These are phyloP conservation scores for Avena sativa DNA, from an alignment of 176 grass and related monocot species.

Conservation along the genomic window DNA sequence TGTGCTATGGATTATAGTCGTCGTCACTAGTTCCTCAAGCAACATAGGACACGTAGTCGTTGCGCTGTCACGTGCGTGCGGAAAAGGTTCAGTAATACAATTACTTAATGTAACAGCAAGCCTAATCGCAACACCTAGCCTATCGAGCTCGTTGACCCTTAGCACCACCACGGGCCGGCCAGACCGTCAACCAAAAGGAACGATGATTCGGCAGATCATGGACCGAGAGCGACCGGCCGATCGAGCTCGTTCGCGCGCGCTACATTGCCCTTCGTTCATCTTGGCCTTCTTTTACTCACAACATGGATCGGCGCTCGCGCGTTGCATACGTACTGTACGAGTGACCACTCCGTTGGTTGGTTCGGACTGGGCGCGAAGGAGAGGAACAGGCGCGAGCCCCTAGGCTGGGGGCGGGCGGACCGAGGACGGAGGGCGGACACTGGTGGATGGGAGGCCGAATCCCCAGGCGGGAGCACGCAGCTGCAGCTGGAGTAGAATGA, in stretches of 20 bases:
- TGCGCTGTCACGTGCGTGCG: not conserved
- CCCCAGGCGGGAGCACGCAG: conserved; percentile 14
- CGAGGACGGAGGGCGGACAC: not conserved
- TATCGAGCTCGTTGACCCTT: not conserved
- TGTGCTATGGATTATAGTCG: no score
- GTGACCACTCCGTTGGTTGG: not conserved
- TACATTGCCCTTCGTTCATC: not conserved
- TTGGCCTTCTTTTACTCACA: no score
- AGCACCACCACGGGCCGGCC: not conserved
- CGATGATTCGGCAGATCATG: not conserved
- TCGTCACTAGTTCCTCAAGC: no score
- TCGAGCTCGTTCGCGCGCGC: not conserved
- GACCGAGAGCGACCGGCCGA: not conserved
- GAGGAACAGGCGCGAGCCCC: not conserved
- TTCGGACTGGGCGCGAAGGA: not conserved
- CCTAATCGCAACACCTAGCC: not conserved
- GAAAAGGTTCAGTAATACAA: not conserved
- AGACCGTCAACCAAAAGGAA: not conserved
- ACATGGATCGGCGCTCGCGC: no score
- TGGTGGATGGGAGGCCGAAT: conserved; percentile 18
- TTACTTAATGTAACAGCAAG: not conserved
- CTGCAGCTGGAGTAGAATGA: conserved; percentile 30
- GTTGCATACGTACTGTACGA: no score
- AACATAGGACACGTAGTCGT: not conserved
- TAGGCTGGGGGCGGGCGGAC: not conserved